Evolutionary conservation across 2,329 filamentous ascomycete genomes (phyloP).

Genomic region (Fusarium sulawesiense): DNA sequence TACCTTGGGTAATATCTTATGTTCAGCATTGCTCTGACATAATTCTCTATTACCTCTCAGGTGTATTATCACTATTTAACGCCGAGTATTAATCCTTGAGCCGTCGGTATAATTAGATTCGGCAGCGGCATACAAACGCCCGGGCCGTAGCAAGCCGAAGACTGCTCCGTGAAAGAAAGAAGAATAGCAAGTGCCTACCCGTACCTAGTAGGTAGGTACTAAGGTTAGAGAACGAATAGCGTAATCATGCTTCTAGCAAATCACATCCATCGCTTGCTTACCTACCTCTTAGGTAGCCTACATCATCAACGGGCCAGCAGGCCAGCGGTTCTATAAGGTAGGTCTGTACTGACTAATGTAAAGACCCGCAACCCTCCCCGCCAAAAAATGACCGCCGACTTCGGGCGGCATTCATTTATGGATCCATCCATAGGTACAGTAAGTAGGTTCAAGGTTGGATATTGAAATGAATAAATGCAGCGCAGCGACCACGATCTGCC

Average conservation of each 20-base stretch:
- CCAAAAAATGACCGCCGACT: conserved; percentile 41
- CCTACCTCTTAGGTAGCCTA: background rate
- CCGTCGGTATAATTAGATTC: conserved; percentile 3
- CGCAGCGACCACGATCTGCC: conserved; percentile 25
- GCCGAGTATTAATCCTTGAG: background rate
- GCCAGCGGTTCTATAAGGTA: conserved; percentile 2
- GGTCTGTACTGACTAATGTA: conserved; percentile 15
- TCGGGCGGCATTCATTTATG: conserved; percentile 27
- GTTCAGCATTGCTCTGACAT: background rate
- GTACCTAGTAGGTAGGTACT: too few species aligned
- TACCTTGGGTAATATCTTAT: background rate
- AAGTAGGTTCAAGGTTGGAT: background rate
- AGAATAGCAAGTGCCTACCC: background rate
- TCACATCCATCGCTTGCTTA: conserved; percentile 14
- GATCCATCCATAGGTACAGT: background rate
- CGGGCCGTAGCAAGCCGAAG: conserved; percentile 35
- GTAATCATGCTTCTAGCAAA: conserved; percentile 12
- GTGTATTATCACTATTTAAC: background rate
- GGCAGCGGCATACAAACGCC: background rate
- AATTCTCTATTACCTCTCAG: background rate
- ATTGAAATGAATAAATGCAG: conserved; percentile 20
- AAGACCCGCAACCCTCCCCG: conserved; percentile 30
- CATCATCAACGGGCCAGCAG: conserved; percentile 15
- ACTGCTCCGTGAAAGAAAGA: conserved; percentile 15
- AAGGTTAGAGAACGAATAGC: background rate